Evolutionary conservation across 169 alveolate species (phyloP).

Genomic region (Cryptosporidium felis): DNA sequence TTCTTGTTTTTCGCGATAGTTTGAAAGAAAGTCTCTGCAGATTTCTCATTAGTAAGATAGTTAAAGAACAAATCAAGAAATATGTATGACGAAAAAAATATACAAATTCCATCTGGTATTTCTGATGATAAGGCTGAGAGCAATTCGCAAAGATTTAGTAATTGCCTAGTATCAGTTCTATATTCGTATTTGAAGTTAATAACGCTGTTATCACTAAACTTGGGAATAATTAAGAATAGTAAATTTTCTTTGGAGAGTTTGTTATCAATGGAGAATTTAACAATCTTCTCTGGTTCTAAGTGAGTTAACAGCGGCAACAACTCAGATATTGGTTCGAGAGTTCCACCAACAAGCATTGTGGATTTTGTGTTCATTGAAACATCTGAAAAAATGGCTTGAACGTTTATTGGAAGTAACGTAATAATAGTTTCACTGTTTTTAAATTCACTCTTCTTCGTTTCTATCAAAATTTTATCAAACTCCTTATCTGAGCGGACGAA

Average conservation of each 20-base stretch:
- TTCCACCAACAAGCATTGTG: conserved; percentile 79
- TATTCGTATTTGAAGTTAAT: conserved; percentile 76
- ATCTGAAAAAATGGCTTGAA: conserved; percentile 68
- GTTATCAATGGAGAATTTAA: conserved; percentile 54
- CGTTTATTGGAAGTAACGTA: conserved; percentile 74
- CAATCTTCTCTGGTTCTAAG: background rate
- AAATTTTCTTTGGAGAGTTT: conserved; percentile 63
- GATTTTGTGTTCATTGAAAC: conserved; percentile 72
- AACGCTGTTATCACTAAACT: background rate
- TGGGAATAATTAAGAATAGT: conserved; percentile 24
- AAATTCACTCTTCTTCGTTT: background rate
- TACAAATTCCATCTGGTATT: conserved; percentile 81
- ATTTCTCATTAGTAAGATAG: conserved; percentile 61
- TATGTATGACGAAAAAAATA: conserved; percentile 79
- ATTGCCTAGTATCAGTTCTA: conserved; percentile 71
- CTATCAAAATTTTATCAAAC: conserved; percentile 69
- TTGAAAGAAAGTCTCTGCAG: background rate
- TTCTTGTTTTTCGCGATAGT: conserved; percentile 65
- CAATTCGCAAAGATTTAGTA: conserved; percentile 71
- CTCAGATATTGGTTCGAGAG: conserved; percentile 81
- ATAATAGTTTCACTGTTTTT: background rate
- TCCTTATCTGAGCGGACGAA: conserved; percentile 70
- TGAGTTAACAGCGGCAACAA: conserved; percentile 70
- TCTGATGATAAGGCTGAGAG: conserved; percentile 64
- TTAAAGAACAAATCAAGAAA: conserved; percentile 73